Base-by-base conservation (phyloP, 1,284 basidiomycete genomes). In the Fomitopsis schrenkii region DNA sequence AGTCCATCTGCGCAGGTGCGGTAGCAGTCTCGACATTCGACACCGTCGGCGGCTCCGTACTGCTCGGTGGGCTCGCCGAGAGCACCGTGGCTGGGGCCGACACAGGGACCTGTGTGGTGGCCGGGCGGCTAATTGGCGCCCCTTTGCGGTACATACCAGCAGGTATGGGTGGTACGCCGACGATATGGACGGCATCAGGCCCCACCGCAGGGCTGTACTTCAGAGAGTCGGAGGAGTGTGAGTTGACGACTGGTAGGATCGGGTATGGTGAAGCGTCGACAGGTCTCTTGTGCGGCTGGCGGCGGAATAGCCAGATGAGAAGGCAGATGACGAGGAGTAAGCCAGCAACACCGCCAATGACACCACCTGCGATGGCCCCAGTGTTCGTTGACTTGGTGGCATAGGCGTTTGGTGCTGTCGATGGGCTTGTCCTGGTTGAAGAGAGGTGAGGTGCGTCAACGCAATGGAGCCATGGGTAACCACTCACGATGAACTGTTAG, bases 331-430 rank as follows among this genome's bases (percentile, higher is more conserved):
- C 30, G 55, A 63, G 44, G 44, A 58, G 36, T 7, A 65, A 42
- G 5, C 35, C 55, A 45, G 38, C 62, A 35, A 65, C 36, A 12
- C 35, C 58, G 14, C 57, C 62, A 26, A 67, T 35, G 19, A 61
- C 59, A 15, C 55, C 48, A 14, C 63, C 65, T 33, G 58, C 61
- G 30, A 64, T 62, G 15, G 48, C 58, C 26, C 63, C 65, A 5
- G 54, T 50, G 30, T 63, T 57, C 4, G 56, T 46, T 6, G 58
- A 46, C 53, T 56, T 64, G 41, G n/a, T 48, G 1, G 26, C n/a
- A 15, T 30, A 26, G 46, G 48, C 55, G 56, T 19, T 10, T 7
- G 50, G 14, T 36, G 50, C 15, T 30, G 2, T n/a, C 4, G 12
- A 2, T 17, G 30, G n/a, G n/a, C 44, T 46, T 46, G 44, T 40